These are phyloP conservation scores for Catharanthus roseus DNA, from an alignment of 257 asterid species.

Conservation along the genomic window DNA sequence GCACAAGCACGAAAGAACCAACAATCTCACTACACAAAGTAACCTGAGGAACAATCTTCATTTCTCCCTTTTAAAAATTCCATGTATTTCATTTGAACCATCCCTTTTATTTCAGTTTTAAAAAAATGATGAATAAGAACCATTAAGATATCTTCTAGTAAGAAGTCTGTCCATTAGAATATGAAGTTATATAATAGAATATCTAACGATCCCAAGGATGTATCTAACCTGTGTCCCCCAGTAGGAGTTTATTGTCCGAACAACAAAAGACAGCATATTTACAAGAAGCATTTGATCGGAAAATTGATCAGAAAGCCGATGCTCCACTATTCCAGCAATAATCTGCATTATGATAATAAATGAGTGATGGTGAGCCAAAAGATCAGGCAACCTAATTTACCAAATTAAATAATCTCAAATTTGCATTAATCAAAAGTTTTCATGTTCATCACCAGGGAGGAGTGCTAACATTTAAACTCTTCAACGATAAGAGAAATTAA, in stretches of 20 bases:
- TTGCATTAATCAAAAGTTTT: background rate
- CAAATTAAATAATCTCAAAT: background rate
- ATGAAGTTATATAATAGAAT: background rate
- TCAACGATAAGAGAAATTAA: background rate
- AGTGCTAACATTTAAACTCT: background rate
- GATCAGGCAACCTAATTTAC: background rate
- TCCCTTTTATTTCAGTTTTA: background rate
- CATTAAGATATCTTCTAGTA: background rate
- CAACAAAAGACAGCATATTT: slow-evolving; percentile 75
- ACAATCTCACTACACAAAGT: background rate
- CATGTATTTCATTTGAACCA: background rate
- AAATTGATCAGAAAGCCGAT: slow-evolving; percentile 73
- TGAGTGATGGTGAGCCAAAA: background rate
- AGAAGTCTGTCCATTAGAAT: no score
- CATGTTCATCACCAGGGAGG: background rate
- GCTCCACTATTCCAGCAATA: slow-evolving; percentile 86
- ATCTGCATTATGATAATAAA: slow-evolving; percentile 40
- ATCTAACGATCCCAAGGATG: background rate
- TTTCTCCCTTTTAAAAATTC: background rate
- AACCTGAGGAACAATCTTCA: background rate
- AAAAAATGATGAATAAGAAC: background rate
- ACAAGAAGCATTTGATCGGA: slow-evolving; percentile 66
- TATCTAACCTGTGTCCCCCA: slow-evolving; percentile 87
- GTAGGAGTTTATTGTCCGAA: slow-evolving; percentile 86
- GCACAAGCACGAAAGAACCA: no score